Evolutionary conservation across 768 basidiomycete species (phyloP), one percentile per base, ranked within the genome.

Genomic region (Lactarius psammicola): DNA sequence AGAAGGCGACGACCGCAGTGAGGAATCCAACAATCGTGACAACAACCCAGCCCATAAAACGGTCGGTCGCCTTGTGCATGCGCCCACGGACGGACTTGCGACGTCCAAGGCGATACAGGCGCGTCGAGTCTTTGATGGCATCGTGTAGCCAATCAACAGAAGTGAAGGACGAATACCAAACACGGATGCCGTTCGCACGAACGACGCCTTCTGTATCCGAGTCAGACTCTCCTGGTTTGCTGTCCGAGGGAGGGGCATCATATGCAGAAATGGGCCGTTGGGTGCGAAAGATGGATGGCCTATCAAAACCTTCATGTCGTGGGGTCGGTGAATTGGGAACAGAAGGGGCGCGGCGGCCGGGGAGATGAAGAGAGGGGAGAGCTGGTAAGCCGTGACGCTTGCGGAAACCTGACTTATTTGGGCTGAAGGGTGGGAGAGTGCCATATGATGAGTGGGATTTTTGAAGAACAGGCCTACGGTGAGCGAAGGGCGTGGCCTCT

Each of bases 71-170:
- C 33, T 90, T 84, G 26, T 82, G 82, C 34, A 89, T 67, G 42
- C 81, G 84, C 1, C 91, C 87, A 23, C 90, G 84, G 38, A 87
- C 20, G 1, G 94, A 92, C 70, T 85, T 87, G 63, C 86, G 84
- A 57, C 79, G 82, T 66, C 92, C 81, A 20, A 96, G 80, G 58
- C 85, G 82, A 38, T 88, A 84, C 69, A 90, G 88, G 33, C 95
- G 89, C 9, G 85, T 84, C 0, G 94, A 93, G 73, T 96, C 94
- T 76, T 97, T 95, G 79, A 98, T 93, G 46, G 92, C 85, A 78
- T 98, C 96, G 72, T 98, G 96, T 61, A 98, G 80, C 96, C 95
- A 98, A 76, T 98, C 95, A 63, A 96, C 89, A 23, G 91, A 94
- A 0, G 92, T 87, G 78, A 88, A 96, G 3, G 90, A 92, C 13